Base-by-base conservation (phyloP, 2,329 filamentous ascomycete species). In the Cercospora nicotianae region DNA sequence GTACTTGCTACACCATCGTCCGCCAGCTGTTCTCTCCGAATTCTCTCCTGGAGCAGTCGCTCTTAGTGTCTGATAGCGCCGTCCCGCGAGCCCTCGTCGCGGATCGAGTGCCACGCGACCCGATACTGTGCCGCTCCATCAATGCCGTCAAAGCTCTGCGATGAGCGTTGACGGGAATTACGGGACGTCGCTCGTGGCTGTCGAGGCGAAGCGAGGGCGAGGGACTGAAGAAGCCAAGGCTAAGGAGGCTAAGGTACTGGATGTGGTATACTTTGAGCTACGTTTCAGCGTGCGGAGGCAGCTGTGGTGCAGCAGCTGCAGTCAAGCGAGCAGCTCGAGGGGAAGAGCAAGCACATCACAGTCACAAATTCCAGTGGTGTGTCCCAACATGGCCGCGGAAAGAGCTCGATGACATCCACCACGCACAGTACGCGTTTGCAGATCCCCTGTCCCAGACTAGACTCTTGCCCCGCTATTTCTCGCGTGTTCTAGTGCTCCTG, bases 201-300 rank as follows among this genome's bases (percentile, higher is more conserved):
- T 55, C 48, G 48, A 28, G 10, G 48, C 23, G 23, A 16, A 28
- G 48, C 48, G 48, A 8, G 23, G 13, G 48, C 5, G 48, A 55
- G 23, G 23, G 23, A 26, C 48, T 13, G 18, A 26, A 26, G 48
- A 23, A 53, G 48, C 48, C 20, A 16, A 53, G 48, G 20, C 48
- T 28, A 28, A 53, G 42, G 42, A 23, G 20, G n/a, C 42, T 23
- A 20, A 20, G 20, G 42, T 6, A 5, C 48, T 28, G 48, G 33
- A 42, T n/a, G 36, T 60, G 26, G 58, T 23, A 62, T 42, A 31
- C 60, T 48, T 62, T 62, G 36, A 31, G 39, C 60, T 62, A 62
- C 45, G 60, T 62, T 62, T 62, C 60, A 62, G 58, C 31, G 33
- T 23, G 30, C 20, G 45, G 45, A 51, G 45, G 45, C 45, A 23